Conservation (phyloP, 139 green algal species). For the Chara braunii region DNA sequence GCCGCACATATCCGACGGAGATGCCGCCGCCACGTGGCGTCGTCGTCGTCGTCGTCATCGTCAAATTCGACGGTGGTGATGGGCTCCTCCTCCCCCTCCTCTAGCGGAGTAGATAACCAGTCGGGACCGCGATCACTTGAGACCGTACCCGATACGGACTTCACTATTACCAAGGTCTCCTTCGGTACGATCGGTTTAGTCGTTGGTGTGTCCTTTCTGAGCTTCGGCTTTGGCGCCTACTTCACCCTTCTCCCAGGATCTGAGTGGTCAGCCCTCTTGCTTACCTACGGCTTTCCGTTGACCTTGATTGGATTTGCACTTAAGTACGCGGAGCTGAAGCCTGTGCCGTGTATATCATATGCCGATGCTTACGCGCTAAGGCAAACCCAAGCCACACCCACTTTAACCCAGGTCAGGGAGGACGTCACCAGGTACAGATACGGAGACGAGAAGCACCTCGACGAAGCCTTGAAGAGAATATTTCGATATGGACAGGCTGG, state of each 20-base stretch:
- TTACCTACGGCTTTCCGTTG: conserved; percentile 97
- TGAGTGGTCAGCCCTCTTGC: conserved; percentile 75
- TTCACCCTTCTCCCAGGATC: conserved; percentile 82
- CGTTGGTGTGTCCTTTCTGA: conserved; percentile 40
- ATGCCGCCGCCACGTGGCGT: too few relatives aligned
- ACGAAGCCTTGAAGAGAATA: conserved; percentile 87
- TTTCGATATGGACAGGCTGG: conserved; percentile 61
- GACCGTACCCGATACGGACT: conserved; percentile 27
- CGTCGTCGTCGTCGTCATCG: too few relatives aligned
- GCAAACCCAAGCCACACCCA: conserved; percentile 78
- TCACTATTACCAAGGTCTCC: conserved; percentile 44
- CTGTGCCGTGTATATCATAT: conserved; percentile 65
- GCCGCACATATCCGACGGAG: too few relatives aligned
- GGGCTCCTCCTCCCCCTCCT: too few relatives aligned
- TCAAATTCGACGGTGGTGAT: too few relatives aligned
- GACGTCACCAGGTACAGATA: conserved; percentile 67
- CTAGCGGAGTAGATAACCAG: too few relatives aligned
- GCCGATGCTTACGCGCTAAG: conserved; percentile 63
- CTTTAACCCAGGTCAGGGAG: conserved; percentile 68
- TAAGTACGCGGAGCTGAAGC: conserved; percentile 65
- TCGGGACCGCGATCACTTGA: too few relatives aligned
- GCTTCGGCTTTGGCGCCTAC: conserved; percentile 65
- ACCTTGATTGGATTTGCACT: conserved; percentile 87
- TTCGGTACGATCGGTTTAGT: conserved; percentile 45
- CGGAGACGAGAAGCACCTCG: conserved; percentile 96